phyloP scores from a whole-genome alignment of 805 yeast species.

The Zygoascus flipseniorum region DNA sequence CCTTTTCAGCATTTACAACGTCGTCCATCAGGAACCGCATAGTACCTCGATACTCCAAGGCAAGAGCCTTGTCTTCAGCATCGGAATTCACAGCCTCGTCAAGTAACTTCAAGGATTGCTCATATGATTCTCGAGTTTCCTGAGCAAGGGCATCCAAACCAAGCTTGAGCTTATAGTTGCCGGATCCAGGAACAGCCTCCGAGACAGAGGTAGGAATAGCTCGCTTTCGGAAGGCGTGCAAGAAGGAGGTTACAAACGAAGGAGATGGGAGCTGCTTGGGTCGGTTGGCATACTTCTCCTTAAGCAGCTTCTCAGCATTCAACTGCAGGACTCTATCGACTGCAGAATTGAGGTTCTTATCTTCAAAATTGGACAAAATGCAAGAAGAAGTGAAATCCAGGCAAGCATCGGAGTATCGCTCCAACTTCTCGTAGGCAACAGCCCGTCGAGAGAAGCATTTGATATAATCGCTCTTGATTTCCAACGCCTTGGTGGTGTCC shows the following conservation, averaged over 20 bases:
- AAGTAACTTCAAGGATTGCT: constrained; percentile 47
- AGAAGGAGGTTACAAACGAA: constrained; percentile 67
- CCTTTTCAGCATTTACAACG: constrained; percentile 52
- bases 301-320: constrained; percentile 67
- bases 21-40: constrained; percentile 76
- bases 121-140: constrained; percentile 47
- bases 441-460: constrained; percentile 94
- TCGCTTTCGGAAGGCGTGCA: constrained; percentile 69
- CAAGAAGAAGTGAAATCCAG: constrained; percentile 86
- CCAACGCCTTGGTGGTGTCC: constrained; percentile 80
- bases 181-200: constrained; percentile 47
- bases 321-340: constrained; percentile 81
- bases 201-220: constrained; percentile 39
- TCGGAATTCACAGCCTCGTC: constrained; percentile 24
- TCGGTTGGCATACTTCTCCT: constrained; percentile 45
- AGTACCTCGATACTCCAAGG: constrained; percentile 77
- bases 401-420: constrained; percentile 73
- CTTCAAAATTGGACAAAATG: constrained; percentile 73
- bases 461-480: constrained; percentile 79
- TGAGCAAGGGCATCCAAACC: constrained; percentile 51
- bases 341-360: constrained; percentile 66
- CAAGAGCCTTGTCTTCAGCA: constrained; percentile 45
- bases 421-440: constrained; percentile 77
- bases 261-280: constrained; percentile 66
- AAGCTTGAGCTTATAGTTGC: constrained; percentile 54